phyloP scores from a whole-genome alignment of 2,329 filamentous ascomycete genomes.

The Chaetothyriales sp. region DNA sequence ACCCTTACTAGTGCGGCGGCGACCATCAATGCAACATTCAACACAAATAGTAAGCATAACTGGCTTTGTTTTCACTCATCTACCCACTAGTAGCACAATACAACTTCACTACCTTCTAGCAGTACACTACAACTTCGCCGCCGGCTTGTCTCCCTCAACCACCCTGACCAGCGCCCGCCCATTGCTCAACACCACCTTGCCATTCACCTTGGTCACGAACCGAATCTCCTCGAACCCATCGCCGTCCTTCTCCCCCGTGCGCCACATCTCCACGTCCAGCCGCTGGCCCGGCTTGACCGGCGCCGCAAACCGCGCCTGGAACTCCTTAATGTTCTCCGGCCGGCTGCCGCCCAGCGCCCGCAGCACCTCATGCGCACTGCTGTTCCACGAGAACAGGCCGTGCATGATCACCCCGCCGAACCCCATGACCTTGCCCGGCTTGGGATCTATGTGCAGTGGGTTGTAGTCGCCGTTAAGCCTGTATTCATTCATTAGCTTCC shows the following conservation, averaged over 20 bases:
- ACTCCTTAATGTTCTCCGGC: constrained; percentile 71
- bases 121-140: background rate
- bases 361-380: constrained; percentile 58
- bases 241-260: constrained; percentile 48
- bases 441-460: constrained; percentile 75
- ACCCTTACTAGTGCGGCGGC: no score
- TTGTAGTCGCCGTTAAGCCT: constrained; percentile 90
- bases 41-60: no score
- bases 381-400: constrained; percentile 79
- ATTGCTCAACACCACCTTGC: constrained; percentile 78
- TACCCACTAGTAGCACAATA: background rate
- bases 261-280: constrained; percentile 70
- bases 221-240: constrained; percentile 67
- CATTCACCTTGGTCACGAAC: constrained; percentile 65
- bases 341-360: constrained; percentile 61
- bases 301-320: constrained; percentile 74
- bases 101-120: background rate
- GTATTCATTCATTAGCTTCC: constrained; percentile 1
- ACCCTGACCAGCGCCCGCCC: constrained; percentile 66
- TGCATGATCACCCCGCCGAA: constrained; percentile 84
- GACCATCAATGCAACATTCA: no score
- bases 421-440: constrained; percentile 77
- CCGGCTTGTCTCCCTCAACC: constrained; percentile 19
- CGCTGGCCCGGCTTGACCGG: constrained; percentile 75
- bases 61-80: no score